Evolutionary conservation across 2,329 filamentous ascomycete genomes (phyloP).

Genomic region (Alternaria longipes): DNA sequence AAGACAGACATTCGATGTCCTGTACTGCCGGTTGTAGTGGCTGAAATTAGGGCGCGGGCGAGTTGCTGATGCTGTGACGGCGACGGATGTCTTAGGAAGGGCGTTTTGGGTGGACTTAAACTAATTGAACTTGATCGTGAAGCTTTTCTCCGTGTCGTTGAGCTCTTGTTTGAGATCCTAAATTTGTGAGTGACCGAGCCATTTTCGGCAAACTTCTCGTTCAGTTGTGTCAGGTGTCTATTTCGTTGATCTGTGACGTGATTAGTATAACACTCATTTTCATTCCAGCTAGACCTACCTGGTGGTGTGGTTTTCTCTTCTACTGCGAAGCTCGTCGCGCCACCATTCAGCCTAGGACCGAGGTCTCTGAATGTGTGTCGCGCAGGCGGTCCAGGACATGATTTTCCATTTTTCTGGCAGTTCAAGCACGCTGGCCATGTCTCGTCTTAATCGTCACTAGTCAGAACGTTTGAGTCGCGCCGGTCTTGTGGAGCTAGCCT

Average conservation of each 20-base stretch:
- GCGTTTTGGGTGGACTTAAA: slow-evolving; percentile 25
- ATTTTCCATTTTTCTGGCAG: slow-evolving; percentile 47
- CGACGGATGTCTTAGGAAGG: slow-evolving; percentile 34
- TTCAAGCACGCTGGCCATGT: slow-evolving; percentile 47
- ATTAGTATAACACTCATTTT: slow-evolving; percentile 7
- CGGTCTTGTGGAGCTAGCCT: slow-evolving; percentile 9
- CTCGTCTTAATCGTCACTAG: slow-evolving; percentile 41
- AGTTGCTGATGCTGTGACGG: slow-evolving; percentile 40
- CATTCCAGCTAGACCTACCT: not conserved
- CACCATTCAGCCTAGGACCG: slow-evolving; percentile 29
- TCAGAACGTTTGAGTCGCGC: slow-evolving; percentile 9
- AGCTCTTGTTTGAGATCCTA: slow-evolving; percentile 29
- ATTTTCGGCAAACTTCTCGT: slow-evolving; percentile 36
- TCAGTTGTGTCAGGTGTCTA: slow-evolving; percentile 33
- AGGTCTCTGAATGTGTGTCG: slow-evolving; percentile 46
- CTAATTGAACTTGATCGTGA: slow-evolving; percentile 21
- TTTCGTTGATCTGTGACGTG: slow-evolving; percentile 19
- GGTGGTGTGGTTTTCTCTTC: slow-evolving; percentile 6
- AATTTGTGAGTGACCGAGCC: slow-evolving; percentile 44
- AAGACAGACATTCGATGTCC: slow-evolving; percentile 46
- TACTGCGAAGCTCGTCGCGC: not conserved
- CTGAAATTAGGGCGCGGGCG: slow-evolving; percentile 38
- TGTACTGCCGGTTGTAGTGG: slow-evolving; percentile 34
- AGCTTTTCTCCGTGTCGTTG: slow-evolving; percentile 12
- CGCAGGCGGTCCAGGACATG: slow-evolving; percentile 46